Conservation (phyloP, 2,329 filamentous ascomycete species). For the Talaromyces sp. region DNA sequence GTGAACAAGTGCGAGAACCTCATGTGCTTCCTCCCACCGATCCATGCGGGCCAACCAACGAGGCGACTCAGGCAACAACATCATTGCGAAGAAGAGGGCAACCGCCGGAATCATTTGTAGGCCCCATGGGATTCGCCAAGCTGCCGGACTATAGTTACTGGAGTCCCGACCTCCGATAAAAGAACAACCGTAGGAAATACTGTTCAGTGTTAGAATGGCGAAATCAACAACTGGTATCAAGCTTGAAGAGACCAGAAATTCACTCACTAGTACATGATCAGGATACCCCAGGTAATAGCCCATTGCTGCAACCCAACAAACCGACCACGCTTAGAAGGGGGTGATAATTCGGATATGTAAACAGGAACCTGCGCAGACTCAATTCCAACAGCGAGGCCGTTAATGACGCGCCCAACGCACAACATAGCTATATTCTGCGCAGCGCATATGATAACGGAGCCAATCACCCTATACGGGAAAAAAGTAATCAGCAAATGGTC, state of each 20-base stretch:
- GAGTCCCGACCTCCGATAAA: constrained; percentile 52
- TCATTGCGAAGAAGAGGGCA: constrained; percentile 59
- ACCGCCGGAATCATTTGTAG: constrained; percentile 63
- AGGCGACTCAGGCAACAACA: constrained; percentile 57
- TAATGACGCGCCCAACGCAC: constrained; percentile 68
- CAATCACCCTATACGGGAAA: constrained; percentile 43
- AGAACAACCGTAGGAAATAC: constrained; percentile 49
- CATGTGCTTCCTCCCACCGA: constrained; percentile 56
- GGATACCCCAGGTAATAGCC: constrained; percentile 71
- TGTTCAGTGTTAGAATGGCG: background rate
- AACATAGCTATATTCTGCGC: constrained; percentile 70
- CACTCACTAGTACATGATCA: constrained; percentile 65
- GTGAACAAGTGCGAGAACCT: constrained; percentile 59
- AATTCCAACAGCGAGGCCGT: constrained; percentile 73
- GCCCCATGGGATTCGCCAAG: constrained; percentile 67
- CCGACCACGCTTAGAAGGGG: constrained; percentile 56
- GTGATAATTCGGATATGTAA: constrained; percentile 69
- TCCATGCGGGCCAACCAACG: constrained; percentile 65
- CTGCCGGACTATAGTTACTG: constrained; percentile 55
- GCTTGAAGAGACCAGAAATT: background rate
- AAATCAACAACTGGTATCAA: background rate
- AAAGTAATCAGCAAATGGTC: too few relatives aligned
- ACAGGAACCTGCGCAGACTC: constrained; percentile 70
- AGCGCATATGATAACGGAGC: constrained; percentile 61
- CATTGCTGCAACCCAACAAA: constrained; percentile 73